A percentile compares a stretch with the other conserved stretches of the same genome.
phyloP scores from a whole-genome alignment of 768 basidiomycete species.

The Tephrocybe sp. region DNA sequence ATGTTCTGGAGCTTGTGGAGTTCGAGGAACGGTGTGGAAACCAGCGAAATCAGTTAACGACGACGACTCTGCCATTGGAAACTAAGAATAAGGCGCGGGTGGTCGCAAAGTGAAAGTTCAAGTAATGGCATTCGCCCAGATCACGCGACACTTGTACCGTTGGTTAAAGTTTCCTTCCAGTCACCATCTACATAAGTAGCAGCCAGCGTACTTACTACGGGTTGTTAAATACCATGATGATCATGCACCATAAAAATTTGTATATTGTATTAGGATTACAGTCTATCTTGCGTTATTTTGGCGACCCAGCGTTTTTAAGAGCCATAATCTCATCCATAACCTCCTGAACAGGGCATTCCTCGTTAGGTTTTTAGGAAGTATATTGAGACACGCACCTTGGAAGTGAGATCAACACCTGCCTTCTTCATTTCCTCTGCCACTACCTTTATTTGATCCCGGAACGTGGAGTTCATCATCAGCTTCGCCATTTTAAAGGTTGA shows the following conservation, averaged over 20 bases:
- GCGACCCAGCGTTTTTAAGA: conserved; percentile 20
- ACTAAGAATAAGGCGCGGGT: too few species aligned
- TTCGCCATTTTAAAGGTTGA: conserved; percentile 55
- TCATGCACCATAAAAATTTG: not conserved
- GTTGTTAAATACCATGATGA: too few species aligned
- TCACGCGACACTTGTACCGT: conserved; percentile 5
- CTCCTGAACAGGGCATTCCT: conserved; percentile 34
- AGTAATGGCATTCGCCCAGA: not conserved
- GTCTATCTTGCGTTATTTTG: conserved; percentile 10
- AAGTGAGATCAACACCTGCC: conserved; percentile 58
- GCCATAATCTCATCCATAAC: conserved; percentile 44
- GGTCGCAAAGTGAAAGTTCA: too few species aligned
- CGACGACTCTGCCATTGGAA: conserved; percentile 15
- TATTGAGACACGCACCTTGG: conserved; percentile 42
- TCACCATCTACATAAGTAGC: too few species aligned
- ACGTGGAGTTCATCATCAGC: conserved; percentile 51
- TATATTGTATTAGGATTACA: conserved; percentile 1
- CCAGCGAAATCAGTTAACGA: conserved; percentile 1
- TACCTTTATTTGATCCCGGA: conserved; percentile 44
- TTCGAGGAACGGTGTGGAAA: too few species aligned
- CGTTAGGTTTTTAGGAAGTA: not conserved
- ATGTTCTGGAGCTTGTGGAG: conserved; percentile 28
- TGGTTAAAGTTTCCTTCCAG: too few species aligned
- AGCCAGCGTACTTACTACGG: too few species aligned
- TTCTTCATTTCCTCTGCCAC: conserved; percentile 53